Base-by-base conservation (phyloP, 768 basidiomycete genomes). In the Rhodocollybia butyracea region DNA sequence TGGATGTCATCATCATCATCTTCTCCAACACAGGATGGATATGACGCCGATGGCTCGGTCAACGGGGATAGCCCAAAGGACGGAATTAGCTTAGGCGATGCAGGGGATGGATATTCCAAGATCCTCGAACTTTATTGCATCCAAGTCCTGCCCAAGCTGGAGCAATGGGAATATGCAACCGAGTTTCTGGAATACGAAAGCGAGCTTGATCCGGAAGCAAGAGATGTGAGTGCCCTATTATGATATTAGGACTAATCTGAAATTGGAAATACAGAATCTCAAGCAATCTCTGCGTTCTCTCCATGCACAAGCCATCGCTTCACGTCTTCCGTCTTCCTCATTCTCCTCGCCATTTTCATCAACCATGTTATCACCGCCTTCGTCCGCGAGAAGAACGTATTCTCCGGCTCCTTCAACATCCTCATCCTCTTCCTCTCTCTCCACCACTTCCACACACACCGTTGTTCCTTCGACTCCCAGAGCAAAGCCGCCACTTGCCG, bases 121-220 rank as follows among this genome's bases (percentile, higher is more conserved):
- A 79, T 91, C 8, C 64, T 93, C 43, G 89, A 91, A 60, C 67
- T 90, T 11, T 94, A 93, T 68, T 85, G 83, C 61, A 71, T 91
- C 15, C 83, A 86, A 56, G 70, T 93, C 32, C 69, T 94, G 32
- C 88, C 91, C 0, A 81, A 81, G 45, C 66, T 93, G 26, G 82
- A 81, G 46, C 85, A 90, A 62, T 93, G 91, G 91, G 84, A 85
- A 19, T 90, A 91, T 62, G 88, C 86, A 15, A 76, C 73, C 50
- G 89, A 90, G 59, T 92, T 91, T 64, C 64, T 94, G 56, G 74
- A 80, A 38, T 88, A 88, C 60, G 91, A 93, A 64, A 73, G 73
- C 24, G 88, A 92, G 63, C 73, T 93, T 26, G 61, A 77, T 17
- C 60, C 65, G 1, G 70, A 74, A 19, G 72, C 67, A 47, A 76